Evolutionary conservation across 1,139 yeast species (phyloP).

Genomic region (Blastobotrys indianensis): DNA sequence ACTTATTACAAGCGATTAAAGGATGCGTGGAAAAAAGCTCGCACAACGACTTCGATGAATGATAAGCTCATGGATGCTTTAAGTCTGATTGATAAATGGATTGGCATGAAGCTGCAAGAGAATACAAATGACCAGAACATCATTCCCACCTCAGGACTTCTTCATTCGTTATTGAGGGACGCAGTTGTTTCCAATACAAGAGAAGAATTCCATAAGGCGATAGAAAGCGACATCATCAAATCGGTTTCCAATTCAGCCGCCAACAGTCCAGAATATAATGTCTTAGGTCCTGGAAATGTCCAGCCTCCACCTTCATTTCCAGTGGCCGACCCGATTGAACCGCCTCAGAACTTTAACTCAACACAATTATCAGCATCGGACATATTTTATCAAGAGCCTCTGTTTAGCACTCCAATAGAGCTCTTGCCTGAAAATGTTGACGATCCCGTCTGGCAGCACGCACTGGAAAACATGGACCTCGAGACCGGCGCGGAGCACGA

Average conservation of each 20-base stretch:
- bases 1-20: constrained; percentile 2
- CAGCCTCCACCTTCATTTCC: not conserved
- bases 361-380: too few species aligned
- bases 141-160: not conserved
- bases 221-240: not conserved
- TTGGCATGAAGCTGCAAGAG: constrained; percentile 2
- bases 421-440: not conserved
- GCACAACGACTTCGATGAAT: not conserved
- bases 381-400: not conserved
- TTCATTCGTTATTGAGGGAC: constrained; percentile 1
- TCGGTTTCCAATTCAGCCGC: not conserved
- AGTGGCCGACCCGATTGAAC: not conserved
- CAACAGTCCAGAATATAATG: not conserved
- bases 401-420: not conserved
- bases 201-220: constrained; percentile 4
- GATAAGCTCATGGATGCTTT: constrained; percentile 4
- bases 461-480: not conserved
- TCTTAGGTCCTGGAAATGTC: too few species aligned
- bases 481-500: not conserved
- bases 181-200: constrained; percentile 2
- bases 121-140: not conserved
- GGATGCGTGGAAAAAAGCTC: constrained; percentile 5
- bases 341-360: not conserved
- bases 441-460: not conserved
- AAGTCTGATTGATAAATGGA: constrained; percentile 2